phyloP scores from a whole-genome alignment of 2,329 filamentous ascomycete genomes.

The Coleophoma crateriformis region DNA sequence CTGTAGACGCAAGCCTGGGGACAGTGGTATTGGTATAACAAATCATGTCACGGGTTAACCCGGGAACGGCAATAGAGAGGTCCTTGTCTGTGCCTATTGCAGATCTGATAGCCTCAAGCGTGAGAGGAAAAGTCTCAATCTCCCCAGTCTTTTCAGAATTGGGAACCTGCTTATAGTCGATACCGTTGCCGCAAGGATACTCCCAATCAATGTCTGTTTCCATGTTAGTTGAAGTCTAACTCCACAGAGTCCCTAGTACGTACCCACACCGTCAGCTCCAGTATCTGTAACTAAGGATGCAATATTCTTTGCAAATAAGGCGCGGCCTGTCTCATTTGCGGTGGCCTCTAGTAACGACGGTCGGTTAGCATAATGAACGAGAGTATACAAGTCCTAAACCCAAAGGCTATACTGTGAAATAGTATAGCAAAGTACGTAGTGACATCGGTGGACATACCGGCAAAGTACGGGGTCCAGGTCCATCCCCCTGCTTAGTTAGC shows the following conservation, averaged over 20 bases:
- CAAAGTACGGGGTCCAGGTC: neutral
- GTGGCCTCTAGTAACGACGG: neutral
- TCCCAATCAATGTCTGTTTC: neutral
- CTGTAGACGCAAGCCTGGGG: neutral
- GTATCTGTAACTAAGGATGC: neutral
- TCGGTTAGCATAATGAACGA: too few relatives aligned
- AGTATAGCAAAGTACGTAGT: too few relatives aligned
- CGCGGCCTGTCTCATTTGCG: neutral
- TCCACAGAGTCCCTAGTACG: neutral
- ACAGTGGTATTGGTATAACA: constrained; percentile 1
- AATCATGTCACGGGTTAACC: neutral
- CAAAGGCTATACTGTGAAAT: too few relatives aligned
- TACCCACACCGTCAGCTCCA: neutral
- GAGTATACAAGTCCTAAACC: too few relatives aligned
- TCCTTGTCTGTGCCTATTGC: neutral
- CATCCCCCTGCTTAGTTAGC: neutral
- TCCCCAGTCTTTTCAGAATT: constrained; percentile 1
- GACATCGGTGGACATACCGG: neutral
- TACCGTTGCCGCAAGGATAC: constrained; percentile 1
- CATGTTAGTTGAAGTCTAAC: neutral
- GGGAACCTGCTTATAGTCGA: constrained; percentile 1
- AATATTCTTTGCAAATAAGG: neutral
- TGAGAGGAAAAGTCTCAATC: neutral
- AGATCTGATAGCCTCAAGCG: neutral
- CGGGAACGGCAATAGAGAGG: neutral